These are phyloP conservation scores for Aeminium ludgeri DNA, from an alignment of 495 filamentous ascomycete genomes.

Conservation along the genomic window DNA sequence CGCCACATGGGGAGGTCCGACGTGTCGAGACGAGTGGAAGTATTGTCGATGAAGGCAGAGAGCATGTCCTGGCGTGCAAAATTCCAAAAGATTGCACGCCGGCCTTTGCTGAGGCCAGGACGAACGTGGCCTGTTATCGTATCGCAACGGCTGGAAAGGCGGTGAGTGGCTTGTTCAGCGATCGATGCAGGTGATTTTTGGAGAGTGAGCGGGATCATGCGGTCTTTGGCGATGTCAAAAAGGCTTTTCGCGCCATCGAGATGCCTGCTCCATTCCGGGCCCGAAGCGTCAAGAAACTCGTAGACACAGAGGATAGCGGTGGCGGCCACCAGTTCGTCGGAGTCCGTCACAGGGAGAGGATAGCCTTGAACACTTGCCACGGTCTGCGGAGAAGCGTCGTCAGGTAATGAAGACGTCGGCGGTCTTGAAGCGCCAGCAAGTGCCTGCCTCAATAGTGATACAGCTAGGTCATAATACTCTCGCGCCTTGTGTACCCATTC, in stretches of 20 bases:
- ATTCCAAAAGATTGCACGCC: constrained; percentile 48
- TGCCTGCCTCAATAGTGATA: constrained; percentile 44
- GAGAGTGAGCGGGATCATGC: constrained; percentile 41
- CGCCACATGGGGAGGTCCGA: constrained; percentile 44
- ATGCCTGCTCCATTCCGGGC: constrained; percentile 46
- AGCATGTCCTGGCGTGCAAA: constrained; percentile 50
- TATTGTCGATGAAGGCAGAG: constrained; percentile 43
- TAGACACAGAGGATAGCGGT: constrained; percentile 48
- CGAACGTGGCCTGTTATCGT: constrained; percentile 3
- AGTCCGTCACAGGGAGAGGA: constrained; percentile 30
- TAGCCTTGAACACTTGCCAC: constrained; percentile 7
- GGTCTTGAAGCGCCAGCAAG: constrained; percentile 19
- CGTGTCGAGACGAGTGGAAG: constrained; percentile 42
- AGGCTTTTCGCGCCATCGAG: constrained; percentile 46
- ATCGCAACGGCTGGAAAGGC: constrained; percentile 16
- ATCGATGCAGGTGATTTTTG: constrained; percentile 18
- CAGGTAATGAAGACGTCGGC: constrained; percentile 3
- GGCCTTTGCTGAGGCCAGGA: constrained; percentile 32
- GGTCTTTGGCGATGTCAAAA: constrained; percentile 44
- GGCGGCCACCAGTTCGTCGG: constrained; percentile 45
- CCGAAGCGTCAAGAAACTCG: constrained; percentile 45
- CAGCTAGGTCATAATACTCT: constrained; percentile 47
- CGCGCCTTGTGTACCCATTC: constrained; percentile 41
- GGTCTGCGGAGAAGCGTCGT: constrained; percentile 3
- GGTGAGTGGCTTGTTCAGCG: background rate